phyloP scores from a whole-genome alignment of 441 rosid species.

The Gossypium lobatum region DNA sequence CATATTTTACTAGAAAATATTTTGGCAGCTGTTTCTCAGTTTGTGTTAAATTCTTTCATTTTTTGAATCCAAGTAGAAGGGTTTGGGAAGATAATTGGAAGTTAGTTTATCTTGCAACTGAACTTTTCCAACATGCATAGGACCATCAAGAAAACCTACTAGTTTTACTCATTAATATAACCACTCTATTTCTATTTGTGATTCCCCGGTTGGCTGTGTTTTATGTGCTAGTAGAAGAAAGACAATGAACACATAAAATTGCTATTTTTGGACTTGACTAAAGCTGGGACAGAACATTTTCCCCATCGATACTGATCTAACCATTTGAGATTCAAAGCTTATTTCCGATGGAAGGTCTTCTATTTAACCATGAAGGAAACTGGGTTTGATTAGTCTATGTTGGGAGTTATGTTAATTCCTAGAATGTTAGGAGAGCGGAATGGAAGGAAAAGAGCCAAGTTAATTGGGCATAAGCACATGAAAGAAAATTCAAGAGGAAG shows the following conservation, averaged over 20 bases:
- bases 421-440: not conserved
- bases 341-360: not conserved
- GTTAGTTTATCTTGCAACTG: not conserved
- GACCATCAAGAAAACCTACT: not conserved
- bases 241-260: not conserved
- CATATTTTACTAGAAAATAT: not conserved
- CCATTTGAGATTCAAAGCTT: conserved; percentile 7
- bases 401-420: not conserved
- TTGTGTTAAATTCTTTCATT: not conserved
- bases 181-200: not conserved
- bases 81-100: not conserved
- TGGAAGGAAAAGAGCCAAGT: not conserved
- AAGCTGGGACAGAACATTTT: not conserved
- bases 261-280: conserved; percentile 6
- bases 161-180: not conserved
- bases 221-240: conserved; percentile 2
- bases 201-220: not conserved
- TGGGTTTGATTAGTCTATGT: not conserved
- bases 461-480: not conserved
- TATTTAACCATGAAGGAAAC: conserved; percentile 4
- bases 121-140: not conserved
- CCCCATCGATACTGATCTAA: not conserved
- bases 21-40: not conserved
- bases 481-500: not conserved
- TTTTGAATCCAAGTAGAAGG: conserved; percentile 9